phyloP scores from a whole-genome alignment of 1,139 yeast species.

The Fermentozyma sake region DNA sequence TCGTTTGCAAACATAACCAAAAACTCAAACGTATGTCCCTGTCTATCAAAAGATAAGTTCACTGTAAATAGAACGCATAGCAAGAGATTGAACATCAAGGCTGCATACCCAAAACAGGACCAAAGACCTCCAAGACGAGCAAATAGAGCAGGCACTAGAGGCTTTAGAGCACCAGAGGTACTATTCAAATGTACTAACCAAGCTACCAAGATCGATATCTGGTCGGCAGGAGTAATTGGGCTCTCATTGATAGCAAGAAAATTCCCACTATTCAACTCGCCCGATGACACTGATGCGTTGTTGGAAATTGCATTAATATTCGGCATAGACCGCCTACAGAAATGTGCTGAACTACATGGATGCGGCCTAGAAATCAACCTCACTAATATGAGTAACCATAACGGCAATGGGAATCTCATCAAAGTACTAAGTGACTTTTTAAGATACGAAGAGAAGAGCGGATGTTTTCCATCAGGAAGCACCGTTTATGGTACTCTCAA shows the following conservation, averaged over 20 bases:
- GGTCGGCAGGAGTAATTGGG: conserved; percentile 91
- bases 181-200: conserved; percentile 84
- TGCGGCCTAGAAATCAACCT: conserved; percentile 71
- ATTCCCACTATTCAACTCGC: conserved; percentile 81
- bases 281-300: conserved; percentile 89
- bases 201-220: conserved; percentile 74
- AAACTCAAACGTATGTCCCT: conserved; percentile 17
- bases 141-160: conserved; percentile 96
- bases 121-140: conserved; percentile 88
- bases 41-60: conserved; percentile 12
- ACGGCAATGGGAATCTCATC: conserved; percentile 26
- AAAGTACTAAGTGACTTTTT: conserved; percentile 30
- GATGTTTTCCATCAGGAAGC: conserved; percentile 36
- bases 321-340: conserved; percentile 70
- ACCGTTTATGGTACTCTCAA: conserved; percentile 36
- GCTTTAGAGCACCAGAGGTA: conserved; percentile 94
- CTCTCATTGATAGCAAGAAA: conserved; percentile 67
- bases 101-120: conserved; percentile 79
- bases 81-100: conserved; percentile 40
- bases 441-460: conserved; percentile 28
- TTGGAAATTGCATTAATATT: conserved; percentile 81
- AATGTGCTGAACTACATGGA: conserved; percentile 84
- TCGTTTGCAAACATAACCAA: conserved; percentile 11
- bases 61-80: conserved; percentile 20
- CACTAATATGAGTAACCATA: conserved; percentile 13